These are phyloP conservation scores for Metschnikowia corniflorae DNA, from an alignment of 805 yeast species.

Conservation along the genomic window DNA sequence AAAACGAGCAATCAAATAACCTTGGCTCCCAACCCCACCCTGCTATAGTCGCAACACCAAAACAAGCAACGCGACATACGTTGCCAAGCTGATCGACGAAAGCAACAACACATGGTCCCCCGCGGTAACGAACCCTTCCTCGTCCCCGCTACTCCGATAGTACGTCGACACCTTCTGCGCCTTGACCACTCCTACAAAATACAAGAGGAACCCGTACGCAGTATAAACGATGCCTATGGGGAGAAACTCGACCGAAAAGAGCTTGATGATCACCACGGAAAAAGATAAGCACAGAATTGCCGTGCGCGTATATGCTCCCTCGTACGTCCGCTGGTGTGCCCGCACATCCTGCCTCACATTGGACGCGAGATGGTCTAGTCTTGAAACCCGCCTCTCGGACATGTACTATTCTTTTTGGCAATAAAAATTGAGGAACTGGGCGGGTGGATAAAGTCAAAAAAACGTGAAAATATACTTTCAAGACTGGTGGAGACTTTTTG, in stretches of 20 bases:
- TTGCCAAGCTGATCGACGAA: conserved; percentile 45
- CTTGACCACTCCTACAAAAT: conserved; percentile 37
- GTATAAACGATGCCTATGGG: conserved; percentile 67
- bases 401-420: too few relatives aligned
- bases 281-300: conserved; percentile 68
- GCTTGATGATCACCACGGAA: conserved; percentile 58
- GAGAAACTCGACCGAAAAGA: conserved; percentile 60
- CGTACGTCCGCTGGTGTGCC: conserved; percentile 80
- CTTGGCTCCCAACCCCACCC: not conserved
- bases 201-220: conserved; percentile 48
- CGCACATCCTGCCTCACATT: conserved; percentile 47
- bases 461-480: too few relatives aligned
- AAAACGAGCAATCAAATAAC: not conserved
- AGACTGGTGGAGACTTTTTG: too few relatives aligned
- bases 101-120: conserved; percentile 59
- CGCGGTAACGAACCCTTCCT: conserved; percentile 51
- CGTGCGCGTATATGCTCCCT: conserved; percentile 76
- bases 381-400: conserved; percentile 18
- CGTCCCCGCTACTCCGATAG: conserved; percentile 35
- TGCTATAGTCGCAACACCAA: conserved; percentile 43
- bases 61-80: conserved; percentile 51
- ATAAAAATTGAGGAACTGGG: too few relatives aligned
- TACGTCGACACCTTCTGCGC: conserved; percentile 34
- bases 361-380: conserved; percentile 36
- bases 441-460: too few relatives aligned